Evolutionary conservation across 202 grass and related monocot genomes (phyloP), one percentile per base, ranked within the genome.

Genomic region (Setaria italica): DNA sequence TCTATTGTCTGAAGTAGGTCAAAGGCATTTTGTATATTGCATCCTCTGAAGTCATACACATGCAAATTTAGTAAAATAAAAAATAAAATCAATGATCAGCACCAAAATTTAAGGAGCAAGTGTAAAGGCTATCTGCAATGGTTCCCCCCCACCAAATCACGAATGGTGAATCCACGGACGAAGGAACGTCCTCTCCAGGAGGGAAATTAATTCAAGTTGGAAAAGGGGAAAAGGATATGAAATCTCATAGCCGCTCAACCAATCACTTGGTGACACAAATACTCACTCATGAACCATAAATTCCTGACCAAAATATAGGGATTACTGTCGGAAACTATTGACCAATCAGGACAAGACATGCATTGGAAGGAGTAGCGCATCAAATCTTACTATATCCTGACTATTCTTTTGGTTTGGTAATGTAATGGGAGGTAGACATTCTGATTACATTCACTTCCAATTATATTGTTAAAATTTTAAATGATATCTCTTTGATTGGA

Each of bases 71-170:
- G 56, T 72, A 47, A 71, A 57, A 73, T 35, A 5, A 39, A 78
- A 78, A 90, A 71, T 56, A 63, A 89, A 77, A 82, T 21, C 15
- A 82, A 83, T 78, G 25, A 41, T 72, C 5, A 78, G 7, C 68
- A 49, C 42, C 3, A 2, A 64, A n/a, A 20, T 37, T 81, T 78
- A 37, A 72, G 25, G 33, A 86, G 29, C 5, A 90, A 84, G 10
- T 64, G 66, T n/a, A 72, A 78, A 25, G 50, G 30, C 55, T 58
- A 50, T 67, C 13, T 12, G 15, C 25, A 67, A 88, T 67, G 39
- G 58, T 81, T 46, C 35, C 35, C 46, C 67, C 51, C 58, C 80
- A 84, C 49, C 29, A 73, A 32, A 74, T 8, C 9, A 33, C 41
- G 67, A 63, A 84, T 72, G 72, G 85, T 55, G 64, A 29, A 54